Base-by-base conservation (phyloP, 2,329 filamentous ascomycete genomes). In the Colletotrichum coccodes region DNA sequence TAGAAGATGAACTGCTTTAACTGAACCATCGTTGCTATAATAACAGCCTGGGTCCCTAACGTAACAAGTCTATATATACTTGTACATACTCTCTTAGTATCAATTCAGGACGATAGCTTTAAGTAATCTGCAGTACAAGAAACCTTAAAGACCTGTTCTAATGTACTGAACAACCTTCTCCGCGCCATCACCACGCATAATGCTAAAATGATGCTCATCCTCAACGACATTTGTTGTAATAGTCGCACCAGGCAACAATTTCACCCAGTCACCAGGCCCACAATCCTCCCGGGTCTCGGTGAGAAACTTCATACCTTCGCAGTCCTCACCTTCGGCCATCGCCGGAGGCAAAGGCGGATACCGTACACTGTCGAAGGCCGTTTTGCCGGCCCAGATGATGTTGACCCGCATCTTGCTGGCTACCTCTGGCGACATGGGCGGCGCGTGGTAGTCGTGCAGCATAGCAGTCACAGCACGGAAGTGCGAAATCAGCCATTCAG, bases 271-370 rank as follows among this genome's bases (percentile, higher is more conserved):
- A 75, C 92, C 92, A 64, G 89, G 86, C 2, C 86, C 86, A 76
- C 94, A 94, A 77, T 92, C 90, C 4, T 86, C 88, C 65, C 92
- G 84, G 81, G 93, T 91, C 78, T 94, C 90, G 2, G 94, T 85
- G 60, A 94, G 80, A 86, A 92, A 94, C 46, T 60, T 64, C 54
- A 64, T 64, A 7, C 28, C 62, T 12, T 60, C 42, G 6, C 46
- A 46, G 76, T 86, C 87, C 75, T 86, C 90, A 80, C 85, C 90
- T 74, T 83, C 86, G 58, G 83, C 83, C 26, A 85, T 85, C 62
- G 88, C 87, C 0, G 87, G 86, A 72, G 89, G 84, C 1, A 90
- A 90, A 34, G 87, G 84, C 42, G 90, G 90, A 77, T 92, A 90
- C 52, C 85, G 85, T 6, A 90, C 87, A 62, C 87, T 82, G 71